Evolutionary conservation across 345 rosid species (phyloP).

Genomic region (Sonneratia caseolaris): DNA sequence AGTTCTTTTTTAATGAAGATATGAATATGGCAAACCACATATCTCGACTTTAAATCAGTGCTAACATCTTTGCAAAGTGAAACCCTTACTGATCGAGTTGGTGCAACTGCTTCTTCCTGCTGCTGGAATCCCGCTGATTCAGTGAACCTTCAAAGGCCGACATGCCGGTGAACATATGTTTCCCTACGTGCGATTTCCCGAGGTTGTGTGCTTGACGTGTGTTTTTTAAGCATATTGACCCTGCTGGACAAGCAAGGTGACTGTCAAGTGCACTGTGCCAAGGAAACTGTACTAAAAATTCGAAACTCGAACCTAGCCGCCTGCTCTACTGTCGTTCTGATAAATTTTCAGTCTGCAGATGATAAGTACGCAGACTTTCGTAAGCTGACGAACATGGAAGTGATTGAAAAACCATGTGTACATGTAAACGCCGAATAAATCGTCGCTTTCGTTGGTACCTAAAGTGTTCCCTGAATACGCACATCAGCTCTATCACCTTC

Average conservation of each 20-base stretch:
- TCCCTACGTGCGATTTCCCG: background rate
- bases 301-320: background rate
- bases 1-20: no score
- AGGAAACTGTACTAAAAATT: background rate
- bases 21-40: no score
- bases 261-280: background rate
- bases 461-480: background rate
- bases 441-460: background rate
- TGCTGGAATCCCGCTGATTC: no score
- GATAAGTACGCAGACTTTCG: background rate
- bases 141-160: no score
- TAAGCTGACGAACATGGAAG: background rate
- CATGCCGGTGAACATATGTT: no score
- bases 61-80: no score
- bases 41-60: no score
- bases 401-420: background rate
- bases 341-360: no score
- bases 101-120: no score
- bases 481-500: constrained; percentile 3
- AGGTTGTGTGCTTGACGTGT: background rate
- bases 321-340: no score
- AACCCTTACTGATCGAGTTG: no score
- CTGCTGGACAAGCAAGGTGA: background rate
- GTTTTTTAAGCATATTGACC: background rate
- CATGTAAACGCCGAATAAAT: background rate